A percentile compares a stretch with the other conserved stretches of the same genome.
Conservation (phyloP, 2,329 filamentous ascomycete species). For the Trichoderma koningii region DNA sequence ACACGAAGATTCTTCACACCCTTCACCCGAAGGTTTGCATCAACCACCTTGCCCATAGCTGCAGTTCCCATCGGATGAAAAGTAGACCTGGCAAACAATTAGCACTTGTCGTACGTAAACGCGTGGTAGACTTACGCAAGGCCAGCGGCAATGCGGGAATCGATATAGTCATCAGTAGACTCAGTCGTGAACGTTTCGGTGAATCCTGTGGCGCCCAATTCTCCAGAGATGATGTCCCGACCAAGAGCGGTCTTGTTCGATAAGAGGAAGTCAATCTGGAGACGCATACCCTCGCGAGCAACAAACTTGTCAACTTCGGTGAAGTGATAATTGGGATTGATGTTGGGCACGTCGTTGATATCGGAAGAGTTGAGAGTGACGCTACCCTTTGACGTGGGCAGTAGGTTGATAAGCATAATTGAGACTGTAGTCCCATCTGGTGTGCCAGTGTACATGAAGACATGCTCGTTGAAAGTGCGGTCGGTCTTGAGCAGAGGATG, state of each 20-base stretch:
- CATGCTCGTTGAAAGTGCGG: slow-evolving; percentile 30
- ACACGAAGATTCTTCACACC: slow-evolving; percentile 43
- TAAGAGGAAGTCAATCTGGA: slow-evolving; percentile 32
- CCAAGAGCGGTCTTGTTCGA: slow-evolving; percentile 30
- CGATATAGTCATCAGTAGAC: slow-evolving; percentile 37
- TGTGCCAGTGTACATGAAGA: slow-evolving; percentile 31
- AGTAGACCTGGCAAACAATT: slow-evolving; percentile 29
- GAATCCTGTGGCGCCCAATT: slow-evolving; percentile 29
- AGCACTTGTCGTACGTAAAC: background rate
- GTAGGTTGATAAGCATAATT: slow-evolving; percentile 31
- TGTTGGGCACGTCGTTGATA: slow-evolving; percentile 30
- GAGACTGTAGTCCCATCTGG: slow-evolving; percentile 32
- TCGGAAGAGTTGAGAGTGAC: slow-evolving; percentile 33
- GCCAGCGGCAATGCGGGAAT: slow-evolving; percentile 31
- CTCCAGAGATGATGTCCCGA: slow-evolving; percentile 33
- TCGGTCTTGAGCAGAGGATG: slow-evolving; percentile 39
- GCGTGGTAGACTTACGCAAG: background rate
- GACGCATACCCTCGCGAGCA: slow-evolving; percentile 31
- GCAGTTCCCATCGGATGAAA: slow-evolving; percentile 38
- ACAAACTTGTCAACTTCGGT: slow-evolving; percentile 39
- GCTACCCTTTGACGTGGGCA: slow-evolving; percentile 36
- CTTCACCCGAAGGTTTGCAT: slow-evolving; percentile 42
- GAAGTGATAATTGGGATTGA: slow-evolving; percentile 38
- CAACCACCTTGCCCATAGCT: slow-evolving; percentile 50
- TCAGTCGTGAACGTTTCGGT: slow-evolving; percentile 30